These are phyloP conservation scores for Kokia cookei DNA, from an alignment of 441 rosid species.

Conservation along the genomic window DNA sequence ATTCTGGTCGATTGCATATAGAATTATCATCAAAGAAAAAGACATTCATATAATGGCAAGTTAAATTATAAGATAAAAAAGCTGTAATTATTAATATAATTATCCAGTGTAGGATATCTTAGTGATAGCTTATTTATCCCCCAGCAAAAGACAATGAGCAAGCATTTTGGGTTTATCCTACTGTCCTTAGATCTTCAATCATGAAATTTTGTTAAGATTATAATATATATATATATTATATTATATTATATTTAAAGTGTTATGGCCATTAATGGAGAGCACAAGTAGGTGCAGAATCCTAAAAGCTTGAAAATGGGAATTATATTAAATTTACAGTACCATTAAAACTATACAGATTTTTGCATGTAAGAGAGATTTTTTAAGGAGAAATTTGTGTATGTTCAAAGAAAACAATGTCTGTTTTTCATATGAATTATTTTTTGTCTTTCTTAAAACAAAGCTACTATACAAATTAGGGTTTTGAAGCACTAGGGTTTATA, in stretches of 20 bases:
- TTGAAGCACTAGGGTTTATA: constrained; percentile 30
- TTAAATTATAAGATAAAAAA: neutral
- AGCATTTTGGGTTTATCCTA: constrained; percentile 15
- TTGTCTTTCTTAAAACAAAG: neutral
- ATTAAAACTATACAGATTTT: neutral
- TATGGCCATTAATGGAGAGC: constrained; percentile 21
- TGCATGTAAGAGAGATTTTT: neutral
- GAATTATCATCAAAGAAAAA: constrained; percentile 16
- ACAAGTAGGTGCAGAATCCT: constrained; percentile 25
- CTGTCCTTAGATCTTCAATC: constrained; percentile 16
- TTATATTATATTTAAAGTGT: neutral
- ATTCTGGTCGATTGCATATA: constrained; percentile 14
- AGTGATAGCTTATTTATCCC: constrained; percentile 12
- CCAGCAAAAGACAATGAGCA: constrained; percentile 6
- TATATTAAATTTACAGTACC: neutral
- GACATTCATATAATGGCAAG: constrained; percentile 10
- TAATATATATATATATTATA: neutral
- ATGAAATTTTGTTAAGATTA: constrained; percentile 12
- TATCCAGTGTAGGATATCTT: constrained; percentile 4
- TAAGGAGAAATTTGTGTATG: neutral
- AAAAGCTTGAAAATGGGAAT: constrained; percentile 3
- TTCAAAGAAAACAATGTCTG: constrained; percentile 2
- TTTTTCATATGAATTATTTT: neutral
- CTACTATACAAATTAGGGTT: constrained; percentile 33
- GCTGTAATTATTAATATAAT: neutral